phyloP scores from a whole-genome alignment of 345 rosid genomes.

The Balakata baccata region DNA sequence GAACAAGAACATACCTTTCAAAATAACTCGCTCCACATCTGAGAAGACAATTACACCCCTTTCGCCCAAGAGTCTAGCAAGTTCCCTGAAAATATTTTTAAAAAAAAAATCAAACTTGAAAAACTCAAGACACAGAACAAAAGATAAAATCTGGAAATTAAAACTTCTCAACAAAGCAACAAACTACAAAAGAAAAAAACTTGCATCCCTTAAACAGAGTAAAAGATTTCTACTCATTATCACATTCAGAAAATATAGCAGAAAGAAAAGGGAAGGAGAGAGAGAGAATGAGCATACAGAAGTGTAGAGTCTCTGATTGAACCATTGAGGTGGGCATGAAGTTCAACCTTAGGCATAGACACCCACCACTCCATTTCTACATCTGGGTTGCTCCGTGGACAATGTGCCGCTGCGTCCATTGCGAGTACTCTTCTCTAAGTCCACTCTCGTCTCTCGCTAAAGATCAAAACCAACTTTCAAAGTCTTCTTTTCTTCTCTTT shows the following conservation, averaged over 20 bases:
- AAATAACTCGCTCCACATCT: conserved; percentile 79
- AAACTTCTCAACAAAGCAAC: neutral
- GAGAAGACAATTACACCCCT: conserved; percentile 56
- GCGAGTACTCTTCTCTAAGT: neutral
- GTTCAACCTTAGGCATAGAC: conserved; percentile 79
- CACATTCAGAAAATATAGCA: neutral
- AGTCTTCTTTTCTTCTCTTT: neutral
- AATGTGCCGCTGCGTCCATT: neutral
- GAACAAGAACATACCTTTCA: conserved; percentile 46
- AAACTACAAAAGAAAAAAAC: neutral
- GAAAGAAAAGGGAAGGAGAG: neutral
- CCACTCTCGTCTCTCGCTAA: neutral
- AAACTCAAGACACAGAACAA: neutral
- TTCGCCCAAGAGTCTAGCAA: conserved; percentile 75
- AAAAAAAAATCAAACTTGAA: conserved; percentile 1
- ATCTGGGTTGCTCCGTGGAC: neutral
- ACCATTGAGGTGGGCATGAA: conserved; percentile 99
- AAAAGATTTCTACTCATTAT: neutral
- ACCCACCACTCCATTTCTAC: conserved; percentile 57
- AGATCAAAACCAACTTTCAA: neutral
- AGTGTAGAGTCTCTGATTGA: conserved; percentile 87
- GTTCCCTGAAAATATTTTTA: conserved; percentile 52
- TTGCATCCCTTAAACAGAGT: neutral
- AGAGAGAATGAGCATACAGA: conserved; percentile 40
- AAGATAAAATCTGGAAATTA: neutral